phyloP scores from a whole-genome alignment of 805 yeast genomes.

The Cyberlindnera sargentensis region DNA sequence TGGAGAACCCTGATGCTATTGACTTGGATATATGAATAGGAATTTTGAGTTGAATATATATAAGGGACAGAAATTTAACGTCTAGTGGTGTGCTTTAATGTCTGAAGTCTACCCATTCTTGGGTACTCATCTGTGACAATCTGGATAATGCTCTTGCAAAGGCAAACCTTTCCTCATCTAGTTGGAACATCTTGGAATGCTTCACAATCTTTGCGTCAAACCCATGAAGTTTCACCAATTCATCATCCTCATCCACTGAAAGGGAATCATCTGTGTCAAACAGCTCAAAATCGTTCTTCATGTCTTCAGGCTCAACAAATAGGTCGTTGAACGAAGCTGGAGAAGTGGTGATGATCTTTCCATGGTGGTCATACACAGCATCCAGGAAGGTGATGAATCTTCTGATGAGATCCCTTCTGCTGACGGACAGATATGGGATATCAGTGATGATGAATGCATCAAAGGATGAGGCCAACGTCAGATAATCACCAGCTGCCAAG shows the following conservation, averaged over 20 bases:
- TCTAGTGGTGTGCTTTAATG: neutral
- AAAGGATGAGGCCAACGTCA: slow-evolving; percentile 71
- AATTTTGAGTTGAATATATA: neutral
- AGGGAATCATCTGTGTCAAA: slow-evolving; percentile 21
- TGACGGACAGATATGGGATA: slow-evolving; percentile 76
- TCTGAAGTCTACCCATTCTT: slow-evolving; percentile 69
- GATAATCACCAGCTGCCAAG: slow-evolving; percentile 89
- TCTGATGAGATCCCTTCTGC: slow-evolving; percentile 77
- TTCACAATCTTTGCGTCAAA: slow-evolving; percentile 66
- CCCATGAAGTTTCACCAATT: slow-evolving; percentile 67
- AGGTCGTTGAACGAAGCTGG: slow-evolving; percentile 79
- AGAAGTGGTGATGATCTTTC: slow-evolving; percentile 81
- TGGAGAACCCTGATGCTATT: slow-evolving; percentile 50
- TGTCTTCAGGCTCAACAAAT: slow-evolving; percentile 74
- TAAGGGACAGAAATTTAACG: neutral
- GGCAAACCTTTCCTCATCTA: slow-evolving; percentile 95
- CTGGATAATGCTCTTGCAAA: slow-evolving; percentile 92
- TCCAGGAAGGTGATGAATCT: slow-evolving; percentile 92
- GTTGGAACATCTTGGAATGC: slow-evolving; percentile 69
- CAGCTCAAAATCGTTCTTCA: slow-evolving; percentile 29
- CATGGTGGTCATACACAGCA: slow-evolving; percentile 90
- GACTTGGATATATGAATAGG: slow-evolving; percentile 35
- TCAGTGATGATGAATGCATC: slow-evolving; percentile 83
- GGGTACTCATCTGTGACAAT: slow-evolving; percentile 87
- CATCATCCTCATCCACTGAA: slow-evolving; percentile 40